Evolutionary conservation across 768 basidiomycete genomes (phyloP), one percentile per base, ranked within the genome.

Genomic region (Rhodotorula graminis): DNA sequence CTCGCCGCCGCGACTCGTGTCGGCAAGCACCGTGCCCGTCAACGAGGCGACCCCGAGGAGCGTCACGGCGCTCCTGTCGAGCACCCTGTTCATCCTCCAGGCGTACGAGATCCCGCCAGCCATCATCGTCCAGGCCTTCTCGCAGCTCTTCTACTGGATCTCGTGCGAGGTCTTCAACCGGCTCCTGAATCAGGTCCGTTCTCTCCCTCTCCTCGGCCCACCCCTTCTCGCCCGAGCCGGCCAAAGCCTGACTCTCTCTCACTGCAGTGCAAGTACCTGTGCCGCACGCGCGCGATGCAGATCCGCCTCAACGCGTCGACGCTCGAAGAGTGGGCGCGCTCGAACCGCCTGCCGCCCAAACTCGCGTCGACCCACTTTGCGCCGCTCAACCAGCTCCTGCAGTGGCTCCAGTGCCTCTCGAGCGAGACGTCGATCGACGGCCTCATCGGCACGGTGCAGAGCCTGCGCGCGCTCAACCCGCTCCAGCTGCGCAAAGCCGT

Each of bases 131-230:
- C 96, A 99, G 80, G 85, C 94, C 62, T 95, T 93, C 88, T 94
- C 93, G 2, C 96, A 99, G 81, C 88, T 96, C n/a, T 89, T 96
- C 84, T 97, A 94, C 80, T 99, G 96, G 96, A 89, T 93, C 65
- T 89, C 93, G 33, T 92, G 93, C 73, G 84, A 84, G 88, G 80
- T 80, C n/a, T 77, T 82, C 77, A 83, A 83, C 63, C 76, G 82
- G 18, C 79, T 83, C 44, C 73, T 82, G 25, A 78, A 78, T 21
- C 65, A 74, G 42, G 70, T 77, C 37, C 46, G 71, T 59, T 63
- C 50, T 57, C 52, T 55, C 11, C 31, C n/a, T 46, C 31, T 25
- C 44, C 46, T n/a, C 52, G 21, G 3, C 31, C 53, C 29, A 40
- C 46, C 10, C 64, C 44, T 12, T 21, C 29, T 62, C 63, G 46